phyloP scores from a whole-genome alignment of 805 yeast genomes.

The Candida germanica region DNA sequence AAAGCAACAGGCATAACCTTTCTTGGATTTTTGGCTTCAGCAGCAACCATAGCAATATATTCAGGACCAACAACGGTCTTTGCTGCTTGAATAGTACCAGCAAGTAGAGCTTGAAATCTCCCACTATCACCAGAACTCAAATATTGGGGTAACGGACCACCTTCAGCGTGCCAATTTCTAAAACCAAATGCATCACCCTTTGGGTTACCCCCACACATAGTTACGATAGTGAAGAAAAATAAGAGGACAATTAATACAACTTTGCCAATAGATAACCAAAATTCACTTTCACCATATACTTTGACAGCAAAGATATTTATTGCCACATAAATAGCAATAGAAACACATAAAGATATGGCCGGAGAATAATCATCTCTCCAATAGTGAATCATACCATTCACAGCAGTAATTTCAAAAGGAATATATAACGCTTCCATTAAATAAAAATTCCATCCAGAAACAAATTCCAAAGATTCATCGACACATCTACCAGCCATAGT shows the following conservation, averaged over 20 bases:
- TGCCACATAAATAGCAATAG: constrained; percentile 37
- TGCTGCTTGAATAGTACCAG: constrained; percentile 34
- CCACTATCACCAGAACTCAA: constrained; percentile 35
- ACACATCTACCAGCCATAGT: constrained; percentile 38
- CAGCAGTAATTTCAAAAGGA: constrained; percentile 47
- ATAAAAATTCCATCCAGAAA: constrained; percentile 34
- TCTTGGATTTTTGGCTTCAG: constrained; percentile 43
- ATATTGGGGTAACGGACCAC: constrained; percentile 38
- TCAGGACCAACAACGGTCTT: constrained; percentile 44
- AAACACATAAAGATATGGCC: constrained; percentile 43
- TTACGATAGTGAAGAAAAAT: constrained; percentile 31
- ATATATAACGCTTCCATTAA: constrained; percentile 44
- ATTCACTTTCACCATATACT: constrained; percentile 50
- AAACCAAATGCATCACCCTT: constrained; percentile 30
- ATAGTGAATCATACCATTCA: constrained; percentile 51
- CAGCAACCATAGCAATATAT: constrained; percentile 42
- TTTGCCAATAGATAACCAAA: constrained; percentile 40
- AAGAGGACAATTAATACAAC: constrained; percentile 35
- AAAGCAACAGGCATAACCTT: constrained; percentile 38
- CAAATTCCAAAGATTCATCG: constrained; percentile 36
- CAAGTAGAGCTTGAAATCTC: constrained; percentile 40
- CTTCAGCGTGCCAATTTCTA: constrained; percentile 30
- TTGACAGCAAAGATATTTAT: constrained; percentile 47
- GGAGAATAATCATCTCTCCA: constrained; percentile 50
- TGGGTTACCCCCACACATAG: constrained; percentile 39